A percentile compares a stretch with the other conserved stretches of the same genome.
Evolutionary conservation across 2,329 filamentous ascomycete genomes (phyloP).

Genomic region (Tolypocladium endophyticum): DNA sequence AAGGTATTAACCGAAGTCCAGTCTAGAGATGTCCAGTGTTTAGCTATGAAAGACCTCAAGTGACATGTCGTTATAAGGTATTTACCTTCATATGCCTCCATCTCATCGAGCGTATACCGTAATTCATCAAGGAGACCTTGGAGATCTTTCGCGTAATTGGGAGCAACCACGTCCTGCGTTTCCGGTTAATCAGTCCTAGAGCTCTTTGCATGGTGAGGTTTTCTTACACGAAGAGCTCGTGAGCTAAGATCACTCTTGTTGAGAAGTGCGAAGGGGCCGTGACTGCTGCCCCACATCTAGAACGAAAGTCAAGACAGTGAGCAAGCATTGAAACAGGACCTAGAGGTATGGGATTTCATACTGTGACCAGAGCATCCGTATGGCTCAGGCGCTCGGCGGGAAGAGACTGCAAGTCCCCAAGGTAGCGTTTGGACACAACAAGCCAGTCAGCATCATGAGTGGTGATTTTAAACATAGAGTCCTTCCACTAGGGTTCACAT

Average conservation of each 20-base stretch:
- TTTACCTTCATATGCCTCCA: neutral
- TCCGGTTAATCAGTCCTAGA: neutral
- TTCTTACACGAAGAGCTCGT: neutral
- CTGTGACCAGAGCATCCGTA: neutral
- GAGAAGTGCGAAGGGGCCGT: neutral
- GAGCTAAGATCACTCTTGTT: neutral
- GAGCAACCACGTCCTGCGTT: neutral
- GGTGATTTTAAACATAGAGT: neutral
- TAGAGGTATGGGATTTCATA: neutral
- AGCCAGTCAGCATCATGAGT: neutral
- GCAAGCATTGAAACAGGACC: neutral
- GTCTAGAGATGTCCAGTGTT: neutral
- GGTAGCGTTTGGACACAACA: neutral
- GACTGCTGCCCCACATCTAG: neutral
- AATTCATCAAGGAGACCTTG: neutral
- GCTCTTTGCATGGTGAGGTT: accelerated
- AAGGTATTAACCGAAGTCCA: neutral
- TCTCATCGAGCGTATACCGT: neutral
- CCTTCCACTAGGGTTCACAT: neutral
- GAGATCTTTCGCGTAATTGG: neutral
- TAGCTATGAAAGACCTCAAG: neutral
- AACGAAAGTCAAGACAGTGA: neutral
- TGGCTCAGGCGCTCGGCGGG: neutral
- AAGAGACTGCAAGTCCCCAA: neutral
- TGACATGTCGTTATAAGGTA: neutral